These are phyloP conservation scores for Tuber indicum DNA, from an alignment of 495 filamentous ascomycete species.

Conservation along the genomic window DNA sequence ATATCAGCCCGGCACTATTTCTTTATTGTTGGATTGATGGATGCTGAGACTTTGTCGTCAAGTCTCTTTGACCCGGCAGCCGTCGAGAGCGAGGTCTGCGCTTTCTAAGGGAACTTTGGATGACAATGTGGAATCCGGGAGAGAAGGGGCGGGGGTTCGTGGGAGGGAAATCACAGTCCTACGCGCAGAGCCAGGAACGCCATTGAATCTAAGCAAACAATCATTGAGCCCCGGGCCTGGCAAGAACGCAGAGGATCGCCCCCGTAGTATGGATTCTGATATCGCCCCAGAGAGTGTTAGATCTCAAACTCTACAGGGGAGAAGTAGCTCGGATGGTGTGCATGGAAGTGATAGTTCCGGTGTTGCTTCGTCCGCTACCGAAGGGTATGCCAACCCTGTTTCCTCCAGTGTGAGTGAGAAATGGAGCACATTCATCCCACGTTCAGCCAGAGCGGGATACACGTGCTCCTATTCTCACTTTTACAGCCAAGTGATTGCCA, in stretches of 20 bases:
- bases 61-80: constrained; percentile 34
- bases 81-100: constrained; percentile 43
- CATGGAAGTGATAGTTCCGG: constrained; percentile 6
- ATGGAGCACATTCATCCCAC: not conserved
- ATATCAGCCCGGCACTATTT: constrained; percentile 36
- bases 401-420: not conserved
- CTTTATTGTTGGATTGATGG: not conserved
- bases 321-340: constrained; percentile 4
- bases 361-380: constrained; percentile 16
- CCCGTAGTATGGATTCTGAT: not conserved
- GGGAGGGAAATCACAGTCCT: constrained; percentile 57
- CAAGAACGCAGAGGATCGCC: not conserved
- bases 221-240: not conserved
- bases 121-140: constrained; percentile 45
- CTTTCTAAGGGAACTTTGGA: constrained; percentile 51
- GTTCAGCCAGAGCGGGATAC: not conserved
- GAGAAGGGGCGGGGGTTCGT: constrained; percentile 53
- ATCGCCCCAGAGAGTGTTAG: not conserved
- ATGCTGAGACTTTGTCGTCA: constrained; percentile 1
- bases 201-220: constrained; percentile 1
- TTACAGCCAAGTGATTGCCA: not conserved
- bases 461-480: constrained; percentile 3
- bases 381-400: constrained; percentile 10
- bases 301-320: not conserved
- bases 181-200: constrained; percentile 37